Base-by-base conservation (phyloP, 1,139 yeast genomes). In the Saccharomycopsis crataegensis region DNA sequence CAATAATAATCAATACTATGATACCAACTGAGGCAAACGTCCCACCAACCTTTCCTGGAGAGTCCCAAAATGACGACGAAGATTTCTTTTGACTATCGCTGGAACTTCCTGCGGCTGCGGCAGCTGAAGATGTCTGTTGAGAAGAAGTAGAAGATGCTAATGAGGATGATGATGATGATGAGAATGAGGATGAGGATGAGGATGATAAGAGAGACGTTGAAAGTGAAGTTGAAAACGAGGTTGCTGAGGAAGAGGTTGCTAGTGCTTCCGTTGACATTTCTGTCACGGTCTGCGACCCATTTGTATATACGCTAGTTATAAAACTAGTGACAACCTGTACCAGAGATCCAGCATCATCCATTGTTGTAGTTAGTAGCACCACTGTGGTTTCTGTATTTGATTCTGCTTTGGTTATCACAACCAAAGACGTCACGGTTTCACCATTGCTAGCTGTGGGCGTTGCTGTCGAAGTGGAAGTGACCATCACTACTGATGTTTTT, bases 31-130 rank as follows among this genome's bases (percentile, higher is more conserved):
- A 33, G 11, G 57, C 65, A 56, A 71, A 71, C 1, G 71, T 67
- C 3, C 72, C 75, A 0, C 68, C 71, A 11, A 70, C 70, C 61
- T 70, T 70, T 0, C 72, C 73, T 2, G 70, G 58, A 14, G 50
- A 47, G 45, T 55, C 48, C 58, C 72, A 70, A 56, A 67, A 61
- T 22, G 28, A 22, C 7, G 28, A 16, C 16, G 9, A 9, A 14
- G 49, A 46, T 49, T 4, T 54, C 14, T 53, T 37, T n/a, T 51
- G 22, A 22, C 50, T 50, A 12, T 48, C 44, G 5, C 40, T 36
- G 5, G 40, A 36, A 36, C 5, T 4, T 14, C 28, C 46, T 9
- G 42, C 28, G 8, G 54, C 43, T 36, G 46, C 51, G 32, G 53
- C 37, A n/a, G 49, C 33, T 48, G 43, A 40, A 3, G 43, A n/a